phyloP scores from a whole-genome alignment of 768 basidiomycete species.

The Naematelia aurantialba region DNA sequence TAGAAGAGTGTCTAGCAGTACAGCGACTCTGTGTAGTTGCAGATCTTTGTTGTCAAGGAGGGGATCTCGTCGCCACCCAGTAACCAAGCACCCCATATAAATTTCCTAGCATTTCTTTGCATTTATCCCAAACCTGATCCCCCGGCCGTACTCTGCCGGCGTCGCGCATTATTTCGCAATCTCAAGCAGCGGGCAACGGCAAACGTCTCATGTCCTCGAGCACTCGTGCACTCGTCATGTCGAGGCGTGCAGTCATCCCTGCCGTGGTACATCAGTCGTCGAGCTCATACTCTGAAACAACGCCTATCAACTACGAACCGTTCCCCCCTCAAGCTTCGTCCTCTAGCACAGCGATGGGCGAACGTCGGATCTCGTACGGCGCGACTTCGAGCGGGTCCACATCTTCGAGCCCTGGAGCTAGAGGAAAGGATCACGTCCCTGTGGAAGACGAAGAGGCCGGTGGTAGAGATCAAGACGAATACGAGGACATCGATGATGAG shows the following conservation, averaged over 20 bases:
- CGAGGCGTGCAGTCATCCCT: conserved; percentile 24
- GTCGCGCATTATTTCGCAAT: neutral
- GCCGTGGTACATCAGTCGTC: conserved; percentile 14
- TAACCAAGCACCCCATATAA: neutral
- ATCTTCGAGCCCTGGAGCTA: neutral
- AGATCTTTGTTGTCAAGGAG: too few species aligned
- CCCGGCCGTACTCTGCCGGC: neutral
- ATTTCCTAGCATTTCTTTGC: neutral
- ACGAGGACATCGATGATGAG: conserved; percentile 23
- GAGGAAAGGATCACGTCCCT: neutral
- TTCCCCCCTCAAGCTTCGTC: neutral
- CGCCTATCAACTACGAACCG: conserved; percentile 3
- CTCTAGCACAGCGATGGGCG: conserved; percentile 1
- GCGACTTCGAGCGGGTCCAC: conserved; percentile 4
- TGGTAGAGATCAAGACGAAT: conserved; percentile 16
- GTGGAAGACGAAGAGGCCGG: conserved; percentile 5
- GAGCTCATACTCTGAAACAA: conserved; percentile 4
- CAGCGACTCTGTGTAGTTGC: too few species aligned
- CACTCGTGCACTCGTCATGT: too few species aligned
- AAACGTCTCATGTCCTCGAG: too few species aligned
- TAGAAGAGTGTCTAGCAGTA: too few species aligned
- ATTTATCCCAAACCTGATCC: neutral
- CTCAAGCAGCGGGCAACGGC: too few species aligned
- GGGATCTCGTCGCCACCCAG: neutral
- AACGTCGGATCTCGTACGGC: conserved; percentile 9